Percentiles rank a stretch among this genome's conserved stretches.
Evolutionary conservation across 306 rosid genomes (phyloP).

Genomic region (Lathyrus aphaca): DNA sequence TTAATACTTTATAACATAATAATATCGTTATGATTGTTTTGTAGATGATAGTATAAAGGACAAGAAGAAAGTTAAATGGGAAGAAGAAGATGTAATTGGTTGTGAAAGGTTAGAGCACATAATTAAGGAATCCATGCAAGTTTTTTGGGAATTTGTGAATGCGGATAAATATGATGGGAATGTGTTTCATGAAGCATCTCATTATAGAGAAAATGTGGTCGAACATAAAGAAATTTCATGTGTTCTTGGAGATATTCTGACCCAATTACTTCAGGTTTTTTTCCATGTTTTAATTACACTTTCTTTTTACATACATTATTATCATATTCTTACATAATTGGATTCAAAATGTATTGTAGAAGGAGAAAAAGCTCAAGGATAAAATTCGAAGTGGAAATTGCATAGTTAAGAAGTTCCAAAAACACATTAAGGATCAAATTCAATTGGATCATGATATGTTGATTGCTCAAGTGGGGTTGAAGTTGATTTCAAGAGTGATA

Average conservation of each 20-base stretch:
- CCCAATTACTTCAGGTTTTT: constrained; percentile 65
- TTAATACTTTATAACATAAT: neutral
- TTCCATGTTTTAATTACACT: neutral
- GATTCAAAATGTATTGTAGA: constrained; percentile 49
- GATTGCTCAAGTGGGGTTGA: constrained; percentile 73
- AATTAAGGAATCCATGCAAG: constrained; percentile 65
- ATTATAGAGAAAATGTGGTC: constrained; percentile 36
- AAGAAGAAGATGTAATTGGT: constrained; percentile 46
- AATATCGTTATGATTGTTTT: constrained; percentile 3
- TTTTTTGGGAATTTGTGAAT: constrained; percentile 64
- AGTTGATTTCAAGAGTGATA: constrained; percentile 70
- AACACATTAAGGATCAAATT: constrained; percentile 47
- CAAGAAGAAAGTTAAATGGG: constrained; percentile 31
- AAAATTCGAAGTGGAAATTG: constrained; percentile 66
- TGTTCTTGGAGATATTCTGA: constrained; percentile 45
- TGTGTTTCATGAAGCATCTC: constrained; percentile 40
- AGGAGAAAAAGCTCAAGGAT: constrained; percentile 71
- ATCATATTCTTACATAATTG: neutral
- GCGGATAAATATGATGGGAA: constrained; percentile 62
- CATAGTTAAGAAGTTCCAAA: constrained; percentile 72
- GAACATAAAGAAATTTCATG: constrained; percentile 47
- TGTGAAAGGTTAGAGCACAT: constrained; percentile 51
- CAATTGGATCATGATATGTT: constrained; percentile 49
- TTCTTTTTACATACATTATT: neutral
- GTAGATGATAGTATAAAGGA: constrained; percentile 56